Conservation (phyloP, 306 rosid species). For the Alnus glutinosa region DNA sequence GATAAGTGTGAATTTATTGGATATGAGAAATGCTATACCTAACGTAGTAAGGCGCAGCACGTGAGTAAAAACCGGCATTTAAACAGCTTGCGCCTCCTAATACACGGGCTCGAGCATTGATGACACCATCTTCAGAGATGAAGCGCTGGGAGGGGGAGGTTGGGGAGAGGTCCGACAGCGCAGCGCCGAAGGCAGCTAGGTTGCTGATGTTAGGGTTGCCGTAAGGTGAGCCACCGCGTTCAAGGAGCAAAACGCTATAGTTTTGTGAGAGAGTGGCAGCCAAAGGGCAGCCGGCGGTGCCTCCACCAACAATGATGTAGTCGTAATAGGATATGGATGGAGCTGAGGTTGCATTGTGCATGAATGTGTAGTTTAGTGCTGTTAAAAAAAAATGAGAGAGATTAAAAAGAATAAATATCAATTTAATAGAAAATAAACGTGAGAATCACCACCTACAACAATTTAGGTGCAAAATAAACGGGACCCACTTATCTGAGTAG, state of each 20-base stretch:
- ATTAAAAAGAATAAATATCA: neutral
- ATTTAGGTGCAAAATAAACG: too few relatives aligned
- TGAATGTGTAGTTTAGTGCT: constrained; percentile 54
- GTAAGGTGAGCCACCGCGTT: constrained; percentile 80
- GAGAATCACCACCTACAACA: too few relatives aligned
- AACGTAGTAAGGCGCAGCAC: constrained; percentile 50
- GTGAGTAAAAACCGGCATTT: constrained; percentile 80
- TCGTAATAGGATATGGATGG: constrained; percentile 53
- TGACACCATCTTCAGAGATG: constrained; percentile 79
- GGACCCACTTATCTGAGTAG: too few relatives aligned
- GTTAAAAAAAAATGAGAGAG: neutral
- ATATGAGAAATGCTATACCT: constrained; percentile 23
- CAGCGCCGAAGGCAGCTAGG: constrained; percentile 53
- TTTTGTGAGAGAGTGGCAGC: constrained; percentile 77
- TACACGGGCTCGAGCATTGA: constrained; percentile 70
- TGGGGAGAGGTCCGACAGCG: constrained; percentile 60
- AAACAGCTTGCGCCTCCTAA: constrained; percentile 77
- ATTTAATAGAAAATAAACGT: too few relatives aligned
- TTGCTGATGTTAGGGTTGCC: constrained; percentile 68
- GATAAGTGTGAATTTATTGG: too few relatives aligned
- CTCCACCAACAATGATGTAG: constrained; percentile 81
- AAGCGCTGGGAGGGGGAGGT: constrained; percentile 80
- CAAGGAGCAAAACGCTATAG: constrained; percentile 65
- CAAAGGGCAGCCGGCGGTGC: constrained; percentile 83
- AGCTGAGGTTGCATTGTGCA: constrained; percentile 57